Conservation (phyloP, 2,329 filamentous ascomycete species). For the Triangularia verruculosa region DNA sequence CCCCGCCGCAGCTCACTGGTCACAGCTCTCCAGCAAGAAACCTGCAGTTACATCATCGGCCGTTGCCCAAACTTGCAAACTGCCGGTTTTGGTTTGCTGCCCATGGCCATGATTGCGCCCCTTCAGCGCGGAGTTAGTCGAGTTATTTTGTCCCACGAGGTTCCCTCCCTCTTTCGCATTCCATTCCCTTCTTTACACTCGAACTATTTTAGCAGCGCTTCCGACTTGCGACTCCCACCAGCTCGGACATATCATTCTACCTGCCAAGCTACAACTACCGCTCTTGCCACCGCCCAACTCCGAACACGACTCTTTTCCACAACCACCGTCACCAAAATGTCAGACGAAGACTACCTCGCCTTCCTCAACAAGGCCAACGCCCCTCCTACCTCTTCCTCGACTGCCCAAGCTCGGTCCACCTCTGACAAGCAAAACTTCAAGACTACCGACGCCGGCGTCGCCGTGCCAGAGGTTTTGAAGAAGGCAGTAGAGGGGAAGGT, state of each 20-base stretch:
- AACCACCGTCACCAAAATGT: conserved; percentile 29
- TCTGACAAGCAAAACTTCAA: conserved; percentile 42
- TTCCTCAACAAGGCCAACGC: conserved; percentile 87
- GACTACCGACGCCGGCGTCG: conserved; percentile 49
- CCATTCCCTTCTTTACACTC: background rate
- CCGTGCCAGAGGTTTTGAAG: conserved; percentile 59
- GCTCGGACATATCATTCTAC: background rate
- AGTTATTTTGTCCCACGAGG: background rate
- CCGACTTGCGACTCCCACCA: background rate
- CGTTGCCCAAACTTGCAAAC: background rate
- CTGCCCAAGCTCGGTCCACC: conserved; percentile 29
- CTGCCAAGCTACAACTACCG: background rate
- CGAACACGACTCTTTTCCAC: background rate
- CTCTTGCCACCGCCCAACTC: background rate
- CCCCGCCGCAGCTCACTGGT: conserved; percentile 13
- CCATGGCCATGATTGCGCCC: background rate
- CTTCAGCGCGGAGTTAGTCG: background rate
- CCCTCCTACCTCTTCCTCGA: conserved; percentile 67
- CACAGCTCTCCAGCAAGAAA: background rate
- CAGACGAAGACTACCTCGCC: conserved; percentile 77
- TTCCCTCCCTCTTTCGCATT: background rate
- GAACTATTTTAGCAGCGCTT: background rate
- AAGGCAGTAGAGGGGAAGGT: conserved; percentile 56
- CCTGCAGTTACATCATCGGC: conserved; percentile 24
- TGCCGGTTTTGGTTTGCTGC: background rate